A percentile compares a stretch with the other conserved stretches of the same genome.
Evolutionary conservation across 768 basidiomycete genomes (phyloP).

Genomic region (Daedalea quercina): DNA sequence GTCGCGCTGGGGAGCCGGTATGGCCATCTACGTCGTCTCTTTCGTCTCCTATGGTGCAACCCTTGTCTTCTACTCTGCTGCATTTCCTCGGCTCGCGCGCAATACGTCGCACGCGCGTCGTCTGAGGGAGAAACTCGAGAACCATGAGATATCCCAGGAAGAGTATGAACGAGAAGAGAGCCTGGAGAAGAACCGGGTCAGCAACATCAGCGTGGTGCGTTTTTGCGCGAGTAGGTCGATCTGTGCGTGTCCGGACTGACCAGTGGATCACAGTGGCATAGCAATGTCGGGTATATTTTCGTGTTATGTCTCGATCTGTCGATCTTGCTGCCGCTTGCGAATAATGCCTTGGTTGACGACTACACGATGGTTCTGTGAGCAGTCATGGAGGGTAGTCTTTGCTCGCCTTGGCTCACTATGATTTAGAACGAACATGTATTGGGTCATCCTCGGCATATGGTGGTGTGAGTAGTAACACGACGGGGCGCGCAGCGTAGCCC

Average conservation of each 20-base stretch:
- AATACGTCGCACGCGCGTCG: constrained; percentile 61
- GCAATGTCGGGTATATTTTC: constrained; percentile 68
- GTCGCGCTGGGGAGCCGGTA: constrained; percentile 65
- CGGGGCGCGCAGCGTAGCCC: not conserved
- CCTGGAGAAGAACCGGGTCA: constrained; percentile 78
- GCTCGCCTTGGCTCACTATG: not conserved
- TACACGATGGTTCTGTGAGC: constrained; percentile 68
- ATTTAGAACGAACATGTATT: constrained; percentile 59
- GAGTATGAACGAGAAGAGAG: constrained; percentile 72
- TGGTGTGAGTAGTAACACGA: constrained; percentile 56
- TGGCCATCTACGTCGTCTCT: constrained; percentile 74
- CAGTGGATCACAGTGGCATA: constrained; percentile 41
- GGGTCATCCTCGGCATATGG: constrained; percentile 79
- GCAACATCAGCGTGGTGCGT: constrained; percentile 74
- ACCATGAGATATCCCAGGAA: constrained; percentile 50
- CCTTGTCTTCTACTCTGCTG: constrained; percentile 72
- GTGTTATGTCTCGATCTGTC: constrained; percentile 62
- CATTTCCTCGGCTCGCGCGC: constrained; percentile 75
- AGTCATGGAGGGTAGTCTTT: not conserved
- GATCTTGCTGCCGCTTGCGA: constrained; percentile 54
- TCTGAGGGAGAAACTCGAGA: constrained; percentile 49
- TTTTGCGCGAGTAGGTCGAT: not conserved
- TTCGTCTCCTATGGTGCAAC: constrained; percentile 79
- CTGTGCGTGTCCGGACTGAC: not conserved
- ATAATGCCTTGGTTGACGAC: constrained; percentile 62